Evolutionary conservation across 768 basidiomycete species (phyloP).

Genomic region (Dacryopinax primogenitus): DNA sequence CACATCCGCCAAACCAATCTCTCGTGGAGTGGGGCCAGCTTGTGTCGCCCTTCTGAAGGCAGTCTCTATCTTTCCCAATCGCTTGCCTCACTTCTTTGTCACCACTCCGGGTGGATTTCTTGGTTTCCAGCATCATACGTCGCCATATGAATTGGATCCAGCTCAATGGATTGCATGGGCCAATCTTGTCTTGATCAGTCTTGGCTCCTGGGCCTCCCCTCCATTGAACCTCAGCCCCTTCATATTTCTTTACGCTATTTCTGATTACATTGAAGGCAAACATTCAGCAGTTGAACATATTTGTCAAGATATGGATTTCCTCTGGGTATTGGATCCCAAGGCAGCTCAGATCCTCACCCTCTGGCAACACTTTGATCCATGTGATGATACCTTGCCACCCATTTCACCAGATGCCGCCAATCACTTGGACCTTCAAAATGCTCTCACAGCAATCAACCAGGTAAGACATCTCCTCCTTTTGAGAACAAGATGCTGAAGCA

Average conservation of each 20-base stretch:
- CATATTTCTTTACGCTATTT: background rate
- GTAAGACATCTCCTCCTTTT: background rate
- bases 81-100: background rate
- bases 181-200: background rate
- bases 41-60: background rate
- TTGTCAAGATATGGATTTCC: background rate
- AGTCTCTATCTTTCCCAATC: background rate
- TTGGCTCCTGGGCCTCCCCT: background rate
- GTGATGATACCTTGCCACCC: background rate
- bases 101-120: background rate
- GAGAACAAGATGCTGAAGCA: too few species aligned
- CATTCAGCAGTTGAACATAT: background rate
- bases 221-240: background rate
- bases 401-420: background rate
- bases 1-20: background rate
- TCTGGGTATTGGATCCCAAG: background rate
- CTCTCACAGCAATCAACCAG: background rate
- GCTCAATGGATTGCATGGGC: background rate
- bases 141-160: background rate
- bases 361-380: background rate
- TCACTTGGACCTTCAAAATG: background rate
- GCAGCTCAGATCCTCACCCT: background rate
- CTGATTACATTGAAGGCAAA: background rate
- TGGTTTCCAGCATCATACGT: background rate
- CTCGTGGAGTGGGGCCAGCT: background rate